Base-by-base conservation (phyloP, 192 early-diverging fungal genomes). In the Entomortierella lignicola region DNA sequence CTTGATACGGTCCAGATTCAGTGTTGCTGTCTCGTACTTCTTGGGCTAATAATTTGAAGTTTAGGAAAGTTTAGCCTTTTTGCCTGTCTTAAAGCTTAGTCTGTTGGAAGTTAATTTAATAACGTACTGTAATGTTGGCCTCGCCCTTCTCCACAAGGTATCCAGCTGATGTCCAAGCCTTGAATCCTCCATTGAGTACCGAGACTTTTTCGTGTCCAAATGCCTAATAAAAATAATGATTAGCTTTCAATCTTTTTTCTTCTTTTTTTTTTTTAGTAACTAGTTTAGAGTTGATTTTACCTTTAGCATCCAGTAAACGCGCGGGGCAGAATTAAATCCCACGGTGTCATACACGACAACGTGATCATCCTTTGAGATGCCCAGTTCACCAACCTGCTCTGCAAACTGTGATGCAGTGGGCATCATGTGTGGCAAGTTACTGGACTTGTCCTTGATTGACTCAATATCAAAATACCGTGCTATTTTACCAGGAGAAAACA, bases 221-320 rank as follows among this genome's bases (percentile, higher is more conserved):
- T n/a, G 85, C 89, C 91, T 93, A 44, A n/a, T 25, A 44, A n/a
- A n/a, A n/a, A n/a, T n/a, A n/a, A n/a, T n/a, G n/a, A n/a, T n/a
- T n/a, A n/a, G 5, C 21, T 50, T 50, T 50, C 21, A n/a, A n/a
- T n/a, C n/a, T n/a, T 23, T 50, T 50, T 50, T 15, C 48, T 50
- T 50, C 21, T 50, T 50, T 15, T 44, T 15, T n/a, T 48, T 15
- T 12, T 11, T 2, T 30, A 44, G 20, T 18, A 67, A 12, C 13
- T 69, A 20, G 31, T 41, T 23, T 41, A 13, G 11, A 62, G 2
- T 23, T 86, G 88, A 63, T 90, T n/a, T n/a, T 92, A 89, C 93
- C 79, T 93, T 94, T 83, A 97, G 95, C 51, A 94, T 96, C 96
- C 96, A 99, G 80, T 92, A 98, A 23, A 95, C 93, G 18, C 97